These are phyloP conservation scores for Coniosporium apollinis DNA, from an alignment of 495 filamentous ascomycete genomes.

Conservation along the genomic window DNA sequence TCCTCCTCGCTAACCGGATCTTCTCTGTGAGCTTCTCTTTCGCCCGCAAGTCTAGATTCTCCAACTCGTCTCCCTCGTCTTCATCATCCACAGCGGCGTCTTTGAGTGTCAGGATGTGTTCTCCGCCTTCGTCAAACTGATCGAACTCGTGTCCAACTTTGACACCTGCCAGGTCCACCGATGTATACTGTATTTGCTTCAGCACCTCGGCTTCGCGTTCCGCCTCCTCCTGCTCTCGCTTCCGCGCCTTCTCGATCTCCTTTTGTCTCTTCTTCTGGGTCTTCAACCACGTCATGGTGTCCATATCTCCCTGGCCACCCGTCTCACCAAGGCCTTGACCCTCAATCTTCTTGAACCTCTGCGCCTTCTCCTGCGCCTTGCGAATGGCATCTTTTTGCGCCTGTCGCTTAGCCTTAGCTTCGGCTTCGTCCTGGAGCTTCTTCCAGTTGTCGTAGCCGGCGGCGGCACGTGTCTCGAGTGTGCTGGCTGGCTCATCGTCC, in stretches of 20 bases:
- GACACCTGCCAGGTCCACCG: conserved; percentile 70
- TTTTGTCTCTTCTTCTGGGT: conserved; percentile 81
- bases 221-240: conserved; percentile 57
- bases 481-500: conserved; percentile 47
- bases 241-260: conserved; percentile 64
- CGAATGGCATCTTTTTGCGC: conserved; percentile 65
- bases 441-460: conserved; percentile 59
- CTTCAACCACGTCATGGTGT: conserved; percentile 71
- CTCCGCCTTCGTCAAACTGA: conserved; percentile 54
- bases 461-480: conserved; percentile 64
- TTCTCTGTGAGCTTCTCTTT: conserved; percentile 60
- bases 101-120: conserved; percentile 79
- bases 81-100: conserved; percentile 76
- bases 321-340: conserved; percentile 68
- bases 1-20: conserved; percentile 79
- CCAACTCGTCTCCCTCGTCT: conserved; percentile 82
- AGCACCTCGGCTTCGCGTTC: conserved; percentile 38
- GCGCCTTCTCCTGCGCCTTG: conserved; percentile 70
- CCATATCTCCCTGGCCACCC: conserved; percentile 48
- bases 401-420: conserved; percentile 58
- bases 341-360: conserved; percentile 53
- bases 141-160: conserved; percentile 76
- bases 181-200: conserved; percentile 46
- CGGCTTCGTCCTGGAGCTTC: conserved; percentile 40
- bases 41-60: conserved; percentile 64